phyloP scores from a whole-genome alignment of 805 yeast genomes.

The Schwanniomyces yamadae region DNA sequence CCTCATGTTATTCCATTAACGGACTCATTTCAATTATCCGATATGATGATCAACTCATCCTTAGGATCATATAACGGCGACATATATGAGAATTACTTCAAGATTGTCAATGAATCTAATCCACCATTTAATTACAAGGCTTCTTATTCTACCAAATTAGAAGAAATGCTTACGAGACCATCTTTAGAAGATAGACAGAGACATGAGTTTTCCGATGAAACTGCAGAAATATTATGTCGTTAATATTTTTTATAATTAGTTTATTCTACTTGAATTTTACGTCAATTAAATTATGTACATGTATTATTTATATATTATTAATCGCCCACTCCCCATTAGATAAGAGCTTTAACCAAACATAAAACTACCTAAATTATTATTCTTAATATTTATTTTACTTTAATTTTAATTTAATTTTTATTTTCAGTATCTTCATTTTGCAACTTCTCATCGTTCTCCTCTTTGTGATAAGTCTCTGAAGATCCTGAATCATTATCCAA shows the following conservation, averaged over 20 bases:
- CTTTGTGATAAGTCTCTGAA: background rate
- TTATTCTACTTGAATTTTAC: no score
- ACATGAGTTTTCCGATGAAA: constrained; percentile 26
- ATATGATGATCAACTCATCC: constrained; percentile 75
- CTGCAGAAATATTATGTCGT: constrained; percentile 21
- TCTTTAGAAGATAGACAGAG: constrained; percentile 29
- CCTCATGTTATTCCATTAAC: constrained; percentile 71
- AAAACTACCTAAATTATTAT: no score
- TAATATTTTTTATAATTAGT: background rate
- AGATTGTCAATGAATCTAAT: constrained; percentile 45
- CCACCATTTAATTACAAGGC: constrained; percentile 57
- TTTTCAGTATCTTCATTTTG: no score
- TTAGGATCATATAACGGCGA: constrained; percentile 78
- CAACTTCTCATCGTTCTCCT: background rate
- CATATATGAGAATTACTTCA: constrained; percentile 72
- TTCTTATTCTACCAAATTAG: constrained; percentile 45
- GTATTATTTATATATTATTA: no score
- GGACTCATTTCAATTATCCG: constrained; percentile 77
- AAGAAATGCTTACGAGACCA: constrained; percentile 30
- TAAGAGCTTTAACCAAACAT: no score
- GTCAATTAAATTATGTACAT: no score
- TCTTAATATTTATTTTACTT: no score
- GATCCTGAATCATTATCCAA: background rate
- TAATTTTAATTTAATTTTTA: no score
- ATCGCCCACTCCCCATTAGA: no score